These are phyloP conservation scores for Ustulina deusta DNA, from an alignment of 2,329 filamentous ascomycete genomes.

Conservation along the genomic window DNA sequence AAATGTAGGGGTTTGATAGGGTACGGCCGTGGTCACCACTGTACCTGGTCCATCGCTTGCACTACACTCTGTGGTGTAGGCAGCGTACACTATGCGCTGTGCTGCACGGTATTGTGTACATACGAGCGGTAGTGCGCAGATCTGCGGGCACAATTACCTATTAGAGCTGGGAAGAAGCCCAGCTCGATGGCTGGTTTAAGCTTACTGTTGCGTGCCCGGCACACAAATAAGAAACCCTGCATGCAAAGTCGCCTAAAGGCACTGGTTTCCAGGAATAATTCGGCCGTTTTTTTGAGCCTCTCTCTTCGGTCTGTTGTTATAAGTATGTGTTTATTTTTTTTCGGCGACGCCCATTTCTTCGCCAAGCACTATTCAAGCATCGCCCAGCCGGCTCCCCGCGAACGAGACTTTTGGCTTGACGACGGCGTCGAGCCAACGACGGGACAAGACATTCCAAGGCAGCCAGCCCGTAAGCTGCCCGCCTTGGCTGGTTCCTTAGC, in stretches of 20 bases:
- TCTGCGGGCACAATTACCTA: conserved; percentile 32
- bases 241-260: background rate
- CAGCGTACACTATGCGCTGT: background rate
- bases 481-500: conserved; percentile 28
- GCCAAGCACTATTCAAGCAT: conserved; percentile 32
- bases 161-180: conserved; percentile 18
- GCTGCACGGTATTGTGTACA: conserved; percentile 11
- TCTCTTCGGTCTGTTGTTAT: conserved; percentile 1
- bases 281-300: background rate
- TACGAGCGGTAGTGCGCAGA: conserved; percentile 7
- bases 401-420: conserved; percentile 39
- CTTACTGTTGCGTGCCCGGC: conserved; percentile 37
- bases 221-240: conserved; percentile 3
- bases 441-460: conserved; percentile 31
- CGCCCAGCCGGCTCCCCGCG: conserved; percentile 34
- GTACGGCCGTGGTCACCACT: no score
- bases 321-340: no score
- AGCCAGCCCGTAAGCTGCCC: conserved; percentile 37
- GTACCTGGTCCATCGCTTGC: conserved; percentile 27
- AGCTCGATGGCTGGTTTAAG: conserved; percentile 20
- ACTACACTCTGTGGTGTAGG: conserved; percentile 12
- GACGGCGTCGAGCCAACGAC: conserved; percentile 31
- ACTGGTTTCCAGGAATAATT: background rate
- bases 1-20: conserved; percentile 30
- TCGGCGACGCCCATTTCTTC: background rate